Evolutionary conservation across 2,329 filamentous ascomycete species (phyloP).

Genomic region (Diaporthe humulicola): DNA sequence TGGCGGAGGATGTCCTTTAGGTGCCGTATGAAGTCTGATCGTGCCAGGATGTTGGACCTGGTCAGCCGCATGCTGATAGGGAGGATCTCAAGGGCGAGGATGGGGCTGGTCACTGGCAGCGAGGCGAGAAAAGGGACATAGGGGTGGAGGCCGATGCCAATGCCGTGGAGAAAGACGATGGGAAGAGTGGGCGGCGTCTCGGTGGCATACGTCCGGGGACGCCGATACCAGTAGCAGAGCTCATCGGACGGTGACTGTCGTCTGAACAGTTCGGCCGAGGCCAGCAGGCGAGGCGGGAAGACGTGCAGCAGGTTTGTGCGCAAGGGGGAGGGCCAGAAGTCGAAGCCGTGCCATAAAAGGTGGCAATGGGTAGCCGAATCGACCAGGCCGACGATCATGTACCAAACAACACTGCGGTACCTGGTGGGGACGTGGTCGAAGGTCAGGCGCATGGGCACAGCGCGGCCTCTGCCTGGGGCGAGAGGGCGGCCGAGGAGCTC

Average conservation of each 20-base stretch:
- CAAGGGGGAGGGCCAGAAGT: conserved; percentile 61
- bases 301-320: conserved; percentile 47
- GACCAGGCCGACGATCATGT: conserved; percentile 67
- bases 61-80: conserved; percentile 42
- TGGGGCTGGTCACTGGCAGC: conserved; percentile 38
- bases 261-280: conserved; percentile 37
- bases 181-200: conserved; percentile 34
- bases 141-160: conserved; percentile 41
- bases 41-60: conserved; percentile 58
- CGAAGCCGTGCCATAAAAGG: conserved; percentile 64
- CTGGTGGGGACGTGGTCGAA: conserved; percentile 73
- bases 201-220: not conserved
- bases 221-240: conserved; percentile 40
- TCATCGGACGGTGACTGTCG: conserved; percentile 34
- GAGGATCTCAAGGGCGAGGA: conserved; percentile 41
- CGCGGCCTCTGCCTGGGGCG: conserved; percentile 66
- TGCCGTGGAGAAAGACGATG: conserved; percentile 41
- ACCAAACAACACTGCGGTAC: conserved; percentile 76
- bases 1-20: conserved; percentile 68
- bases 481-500: conserved; percentile 63
- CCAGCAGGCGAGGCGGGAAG: conserved; percentile 70
- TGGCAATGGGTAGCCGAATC: conserved; percentile 64
- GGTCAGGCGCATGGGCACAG: conserved; percentile 72
- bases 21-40: conserved; percentile 67
- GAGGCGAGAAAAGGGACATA: conserved; percentile 38